Evolutionary conservation across 805 yeast genomes (phyloP).

Genomic region (Schizosaccharomyces japonicus): DNA sequence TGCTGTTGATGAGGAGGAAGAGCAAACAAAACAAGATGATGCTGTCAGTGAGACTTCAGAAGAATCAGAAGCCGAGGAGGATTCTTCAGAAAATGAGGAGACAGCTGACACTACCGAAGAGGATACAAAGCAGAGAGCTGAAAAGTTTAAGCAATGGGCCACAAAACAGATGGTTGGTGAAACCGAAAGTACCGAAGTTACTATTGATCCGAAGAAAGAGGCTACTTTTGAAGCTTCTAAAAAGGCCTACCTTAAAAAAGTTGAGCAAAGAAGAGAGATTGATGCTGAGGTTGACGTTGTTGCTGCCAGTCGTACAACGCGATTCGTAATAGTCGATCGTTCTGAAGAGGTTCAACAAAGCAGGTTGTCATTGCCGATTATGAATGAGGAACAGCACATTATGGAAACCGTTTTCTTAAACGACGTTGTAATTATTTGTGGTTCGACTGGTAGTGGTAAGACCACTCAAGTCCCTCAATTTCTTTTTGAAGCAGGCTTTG

Average conservation of each 20-base stretch:
- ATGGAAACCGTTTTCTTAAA: conserved; percentile 92
- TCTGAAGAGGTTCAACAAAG: conserved; percentile 38
- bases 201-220: too few relatives aligned
- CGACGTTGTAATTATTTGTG: conserved; percentile 75
- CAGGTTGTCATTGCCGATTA: conserved; percentile 64
- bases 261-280: conserved; percentile 31
- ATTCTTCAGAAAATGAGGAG: conserved; percentile 8
- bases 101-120: conserved; percentile 18
- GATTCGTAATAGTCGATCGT: conserved; percentile 44
- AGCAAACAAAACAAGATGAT: background rate
- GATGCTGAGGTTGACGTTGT: conserved; percentile 40
- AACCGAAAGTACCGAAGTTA: conserved; percentile 20
- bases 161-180: conserved; percentile 49
- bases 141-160: conserved; percentile 67
- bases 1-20: background rate
- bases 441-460: conserved; percentile 97
- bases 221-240: too few relatives aligned
- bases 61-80: conserved; percentile 4
- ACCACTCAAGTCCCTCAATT: conserved; percentile 97
- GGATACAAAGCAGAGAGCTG: conserved; percentile 26
- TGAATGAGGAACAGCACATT: conserved; percentile 67
- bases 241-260: background rate
- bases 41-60: conserved; percentile 9
- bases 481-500: conserved; percentile 78
- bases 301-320: conserved; percentile 41